phyloP scores from a whole-genome alignment of 805 yeast species.

The Candida corydali region DNA sequence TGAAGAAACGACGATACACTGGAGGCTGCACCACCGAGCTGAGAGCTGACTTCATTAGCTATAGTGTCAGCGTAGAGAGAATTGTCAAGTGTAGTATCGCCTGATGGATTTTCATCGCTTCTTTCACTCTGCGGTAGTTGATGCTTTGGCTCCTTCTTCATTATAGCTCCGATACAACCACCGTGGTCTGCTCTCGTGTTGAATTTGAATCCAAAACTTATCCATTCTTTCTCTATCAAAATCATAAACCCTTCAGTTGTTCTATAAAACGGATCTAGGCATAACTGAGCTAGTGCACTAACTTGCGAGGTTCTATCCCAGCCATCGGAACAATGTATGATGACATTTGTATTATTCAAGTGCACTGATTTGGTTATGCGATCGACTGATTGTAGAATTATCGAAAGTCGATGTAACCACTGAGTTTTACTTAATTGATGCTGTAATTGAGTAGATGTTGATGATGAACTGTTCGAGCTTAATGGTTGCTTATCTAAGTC shows the following conservation, averaged over 20 bases:
- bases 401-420: constrained; percentile 74
- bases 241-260: constrained; percentile 85
- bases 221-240: constrained; percentile 91
- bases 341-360: constrained; percentile 73
- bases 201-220: constrained; percentile 89
- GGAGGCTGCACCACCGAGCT: constrained; percentile 17
- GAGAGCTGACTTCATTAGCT: background rate
- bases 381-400: constrained; percentile 71
- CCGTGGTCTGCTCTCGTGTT: constrained; percentile 80
- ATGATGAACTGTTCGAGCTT: constrained; percentile 4
- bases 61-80: constrained; percentile 2
- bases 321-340: constrained; percentile 96
- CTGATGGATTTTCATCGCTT: constrained; percentile 1
- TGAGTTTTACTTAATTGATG: constrained; percentile 59
- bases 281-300: constrained; percentile 75
- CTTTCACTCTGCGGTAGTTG: constrained; percentile 2
- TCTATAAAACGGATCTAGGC: constrained; percentile 86
- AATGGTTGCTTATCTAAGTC: constrained; percentile 61
- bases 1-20: constrained; percentile 35
- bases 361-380: constrained; percentile 78
- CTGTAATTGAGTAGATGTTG: constrained; percentile 29
- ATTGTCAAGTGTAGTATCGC: constrained; percentile 7
- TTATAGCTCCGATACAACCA: constrained; percentile 40
- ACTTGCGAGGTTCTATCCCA: constrained; percentile 97
- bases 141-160: constrained; percentile 15